Percentiles rank a stretch among this genome's conserved stretches.
Conservation (phyloP, 208 protist genomes). For the Acanthamoeba triangularis region DNA sequence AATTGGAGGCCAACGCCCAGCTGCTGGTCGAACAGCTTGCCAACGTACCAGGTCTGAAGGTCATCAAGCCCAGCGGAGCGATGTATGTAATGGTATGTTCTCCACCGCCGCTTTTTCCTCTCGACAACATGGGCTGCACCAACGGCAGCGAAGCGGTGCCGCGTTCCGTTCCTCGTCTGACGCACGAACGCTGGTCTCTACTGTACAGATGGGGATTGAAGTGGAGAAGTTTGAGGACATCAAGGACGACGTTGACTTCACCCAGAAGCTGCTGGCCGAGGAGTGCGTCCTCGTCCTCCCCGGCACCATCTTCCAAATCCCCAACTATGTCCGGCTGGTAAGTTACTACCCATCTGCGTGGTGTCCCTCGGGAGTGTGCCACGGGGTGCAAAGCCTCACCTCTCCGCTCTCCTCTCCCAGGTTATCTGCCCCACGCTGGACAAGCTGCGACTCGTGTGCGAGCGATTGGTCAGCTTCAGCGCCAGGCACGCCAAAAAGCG, state of each 20-base stretch:
- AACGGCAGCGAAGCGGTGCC: too few species aligned
- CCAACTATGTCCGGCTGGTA: conserved; percentile 74
- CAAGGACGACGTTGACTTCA: conserved; percentile 93
- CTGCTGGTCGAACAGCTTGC: conserved; percentile 83
- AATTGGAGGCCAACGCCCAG: conserved; percentile 89
- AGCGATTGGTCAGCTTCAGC: conserved; percentile 28
- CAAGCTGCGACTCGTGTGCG: conserved; percentile 34
- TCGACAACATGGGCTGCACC: too few species aligned
- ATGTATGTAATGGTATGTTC: conserved; percentile 95
- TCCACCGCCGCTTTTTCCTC: neutral
- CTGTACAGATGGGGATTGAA: conserved; percentile 89
- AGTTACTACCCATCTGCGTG: neutral
- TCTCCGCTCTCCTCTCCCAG: neutral
- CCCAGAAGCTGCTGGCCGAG: conserved; percentile 86
- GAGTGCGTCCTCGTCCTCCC: conserved; percentile 94
- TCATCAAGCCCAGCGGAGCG: conserved; percentile 91
- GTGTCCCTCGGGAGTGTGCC: too few species aligned
- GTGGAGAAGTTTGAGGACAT: conserved; percentile 90
- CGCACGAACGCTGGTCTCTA: neutral
- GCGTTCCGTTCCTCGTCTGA: neutral
- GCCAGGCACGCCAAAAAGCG: neutral
- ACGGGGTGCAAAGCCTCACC: neutral
- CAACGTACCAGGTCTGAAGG: conserved; percentile 88
- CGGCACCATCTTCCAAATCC: conserved; percentile 91
- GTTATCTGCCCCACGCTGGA: conserved; percentile 70